Conservation (phyloP, 495 filamentous ascomycete species). For the Rusavskia elegans region DNA sequence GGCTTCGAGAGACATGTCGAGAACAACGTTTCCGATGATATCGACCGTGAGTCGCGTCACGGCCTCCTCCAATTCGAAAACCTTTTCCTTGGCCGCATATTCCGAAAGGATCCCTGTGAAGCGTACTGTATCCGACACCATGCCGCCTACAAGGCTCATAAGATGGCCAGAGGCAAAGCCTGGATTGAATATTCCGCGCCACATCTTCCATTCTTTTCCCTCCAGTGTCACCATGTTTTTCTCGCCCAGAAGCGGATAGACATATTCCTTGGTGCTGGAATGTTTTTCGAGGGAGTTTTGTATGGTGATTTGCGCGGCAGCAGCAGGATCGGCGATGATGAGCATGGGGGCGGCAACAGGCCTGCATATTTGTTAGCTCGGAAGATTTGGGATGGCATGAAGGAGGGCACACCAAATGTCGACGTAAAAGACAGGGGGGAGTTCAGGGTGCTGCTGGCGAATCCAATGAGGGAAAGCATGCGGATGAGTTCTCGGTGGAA, state of each 20-base stretch:
- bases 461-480: slow-evolving; percentile 12
- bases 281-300: slow-evolving; percentile 13
- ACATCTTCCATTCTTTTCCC: slow-evolving; percentile 18
- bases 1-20: slow-evolving; percentile 16
- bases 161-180: slow-evolving; percentile 17
- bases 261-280: slow-evolving; percentile 1
- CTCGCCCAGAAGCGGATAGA: slow-evolving; percentile 14
- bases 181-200: slow-evolving; percentile 22
- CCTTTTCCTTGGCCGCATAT: slow-evolving; percentile 12
- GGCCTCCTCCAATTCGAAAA: slow-evolving; percentile 20
- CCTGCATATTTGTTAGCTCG: neutral
- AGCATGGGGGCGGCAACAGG: slow-evolving; percentile 19
- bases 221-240: slow-evolving; percentile 17
- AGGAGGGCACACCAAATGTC: slow-evolving; percentile 13
- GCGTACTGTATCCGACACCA: slow-evolving; percentile 16
- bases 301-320: slow-evolving; percentile 23
- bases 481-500: slow-evolving; percentile 12
- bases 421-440: slow-evolving; percentile 19
- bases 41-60: slow-evolving; percentile 20
- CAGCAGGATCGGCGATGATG: slow-evolving; percentile 25
- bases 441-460: slow-evolving; percentile 10
- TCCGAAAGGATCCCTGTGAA: slow-evolving; percentile 16
- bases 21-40: slow-evolving; percentile 20
- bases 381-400: neutral
- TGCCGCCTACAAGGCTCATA: slow-evolving; percentile 18